Conservation (phyloP, 805 yeast species). For the Metschnikowia borealis region DNA sequence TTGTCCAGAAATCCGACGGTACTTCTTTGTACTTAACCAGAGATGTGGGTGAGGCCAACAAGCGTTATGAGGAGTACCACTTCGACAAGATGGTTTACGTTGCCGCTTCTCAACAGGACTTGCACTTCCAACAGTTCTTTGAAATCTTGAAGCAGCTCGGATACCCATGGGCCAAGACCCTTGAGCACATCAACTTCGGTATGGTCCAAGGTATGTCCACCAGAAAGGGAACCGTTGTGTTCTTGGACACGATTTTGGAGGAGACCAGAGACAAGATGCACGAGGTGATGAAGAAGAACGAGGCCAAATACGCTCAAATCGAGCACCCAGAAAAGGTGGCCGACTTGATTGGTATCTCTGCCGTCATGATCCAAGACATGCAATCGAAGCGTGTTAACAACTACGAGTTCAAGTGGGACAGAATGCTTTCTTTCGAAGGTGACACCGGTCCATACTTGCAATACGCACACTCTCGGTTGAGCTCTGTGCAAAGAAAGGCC, state of each 20-base stretch:
- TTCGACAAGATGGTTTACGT: slow-evolving; percentile 97
- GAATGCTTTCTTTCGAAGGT: slow-evolving; percentile 98
- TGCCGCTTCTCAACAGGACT: slow-evolving; percentile 93
- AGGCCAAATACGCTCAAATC: slow-evolving; percentile 85
- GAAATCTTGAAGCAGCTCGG: slow-evolving; percentile 91
- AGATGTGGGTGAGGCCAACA: slow-evolving; percentile 94
- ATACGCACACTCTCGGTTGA: slow-evolving; percentile 95
- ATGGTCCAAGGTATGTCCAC: slow-evolving; percentile 99
- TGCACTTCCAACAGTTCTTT: slow-evolving; percentile 90
- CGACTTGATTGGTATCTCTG: slow-evolving; percentile 92
- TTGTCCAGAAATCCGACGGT: slow-evolving; percentile 93
- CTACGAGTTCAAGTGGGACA: slow-evolving; percentile 95
- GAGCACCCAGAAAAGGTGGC: slow-evolving; percentile 94
- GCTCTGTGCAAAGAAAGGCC: slow-evolving; percentile 90
- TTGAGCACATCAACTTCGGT: slow-evolving; percentile 89
- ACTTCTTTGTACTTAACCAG: slow-evolving; percentile 91
- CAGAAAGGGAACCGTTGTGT: slow-evolving; percentile 97
- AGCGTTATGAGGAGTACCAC: slow-evolving; percentile 75
- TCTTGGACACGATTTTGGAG: slow-evolving; percentile 87
- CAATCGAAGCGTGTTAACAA: slow-evolving; percentile 94
- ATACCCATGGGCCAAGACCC: slow-evolving; percentile 74
- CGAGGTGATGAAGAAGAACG: slow-evolving; percentile 91
- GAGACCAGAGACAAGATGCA: slow-evolving; percentile 94
- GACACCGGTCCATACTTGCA: slow-evolving; percentile 99
- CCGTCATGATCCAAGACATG: slow-evolving; percentile 99